These are phyloP conservation scores for Strobilomyces confusus DNA, from an alignment of 768 basidiomycete species.

Conservation along the genomic window DNA sequence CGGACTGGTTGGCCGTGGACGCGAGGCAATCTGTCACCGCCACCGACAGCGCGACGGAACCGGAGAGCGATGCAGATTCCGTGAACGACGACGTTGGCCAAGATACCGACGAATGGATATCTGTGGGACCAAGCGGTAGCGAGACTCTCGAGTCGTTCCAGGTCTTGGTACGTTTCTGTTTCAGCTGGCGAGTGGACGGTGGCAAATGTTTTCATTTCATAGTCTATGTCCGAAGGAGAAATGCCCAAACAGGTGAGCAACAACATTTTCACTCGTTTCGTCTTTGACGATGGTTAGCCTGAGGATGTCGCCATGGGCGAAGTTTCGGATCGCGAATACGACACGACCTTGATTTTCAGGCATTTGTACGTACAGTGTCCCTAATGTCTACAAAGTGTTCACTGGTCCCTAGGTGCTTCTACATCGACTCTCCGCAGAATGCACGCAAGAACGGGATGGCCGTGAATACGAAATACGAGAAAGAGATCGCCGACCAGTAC, in stretches of 20 bases:
- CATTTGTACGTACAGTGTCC: slow-evolving; percentile 57
- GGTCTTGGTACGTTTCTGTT: slow-evolving; percentile 3
- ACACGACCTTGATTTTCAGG: slow-evolving; percentile 72
- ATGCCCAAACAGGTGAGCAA: slow-evolving; percentile 5
- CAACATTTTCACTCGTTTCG: not conserved
- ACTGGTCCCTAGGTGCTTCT: slow-evolving; percentile 63
- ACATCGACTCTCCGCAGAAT: slow-evolving; percentile 79
- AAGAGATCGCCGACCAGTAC: slow-evolving; percentile 52
- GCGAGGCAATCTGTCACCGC: slow-evolving; percentile 24
- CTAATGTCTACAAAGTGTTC: not conserved
- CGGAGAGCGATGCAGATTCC: slow-evolving; percentile 66
- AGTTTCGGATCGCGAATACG: slow-evolving; percentile 70
- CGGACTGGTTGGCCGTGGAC: too few relatives aligned
- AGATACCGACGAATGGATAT: slow-evolving; percentile 41
- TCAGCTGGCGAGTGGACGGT: not conserved
- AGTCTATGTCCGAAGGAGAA: slow-evolving; percentile 14
- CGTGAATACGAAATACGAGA: slow-evolving; percentile 50
- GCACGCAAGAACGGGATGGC: slow-evolving; percentile 61
- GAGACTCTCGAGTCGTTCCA: slow-evolving; percentile 22
- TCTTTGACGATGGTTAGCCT: slow-evolving; percentile 5
- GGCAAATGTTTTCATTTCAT: not conserved
- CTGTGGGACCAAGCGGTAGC: slow-evolving; percentile 17
- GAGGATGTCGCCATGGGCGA: slow-evolving; percentile 68
- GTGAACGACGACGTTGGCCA: slow-evolving; percentile 53
- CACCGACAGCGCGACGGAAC: slow-evolving; percentile 43